A percentile compares a stretch with the other conserved stretches of the same genome.
Conservation (phyloP, 208 protist species). For the Leishmania tarentolae region DNA sequence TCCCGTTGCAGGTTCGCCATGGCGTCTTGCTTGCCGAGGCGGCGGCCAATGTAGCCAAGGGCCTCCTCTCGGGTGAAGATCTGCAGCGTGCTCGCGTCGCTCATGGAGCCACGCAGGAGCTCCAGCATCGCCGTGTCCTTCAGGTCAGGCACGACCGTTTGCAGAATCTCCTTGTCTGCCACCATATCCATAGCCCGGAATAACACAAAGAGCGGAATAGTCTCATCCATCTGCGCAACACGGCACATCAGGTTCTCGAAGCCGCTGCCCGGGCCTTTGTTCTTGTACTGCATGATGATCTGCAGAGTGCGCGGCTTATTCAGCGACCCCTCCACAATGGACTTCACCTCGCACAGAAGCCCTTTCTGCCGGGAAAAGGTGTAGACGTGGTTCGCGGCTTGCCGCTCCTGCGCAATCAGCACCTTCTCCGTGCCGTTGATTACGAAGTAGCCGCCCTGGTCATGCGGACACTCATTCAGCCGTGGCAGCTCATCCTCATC, state of each 20-base stretch:
- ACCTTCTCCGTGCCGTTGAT: conserved; percentile 99
- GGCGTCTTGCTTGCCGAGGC: conserved; percentile 81
- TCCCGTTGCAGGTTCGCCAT: conserved; percentile 87
- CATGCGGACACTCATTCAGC: conserved; percentile 98
- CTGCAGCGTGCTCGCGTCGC: conserved; percentile 86
- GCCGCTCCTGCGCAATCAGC: conserved; percentile 94
- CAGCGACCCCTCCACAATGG: conserved; percentile 87
- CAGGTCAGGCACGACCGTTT: conserved; percentile 88
- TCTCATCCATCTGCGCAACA: conserved; percentile 93
- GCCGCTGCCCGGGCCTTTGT: conserved; percentile 92
- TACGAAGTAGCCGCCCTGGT: conserved; percentile 99
- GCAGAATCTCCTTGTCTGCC: conserved; percentile 96
- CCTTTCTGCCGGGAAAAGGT: conserved; percentile 94
- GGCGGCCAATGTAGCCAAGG: conserved; percentile 95
- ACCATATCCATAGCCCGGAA: conserved; percentile 97
- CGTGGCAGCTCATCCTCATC: conserved; percentile 91
- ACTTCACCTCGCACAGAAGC: conserved; percentile 97
- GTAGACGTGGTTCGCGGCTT: conserved; percentile 99
- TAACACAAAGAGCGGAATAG: conserved; percentile 94
- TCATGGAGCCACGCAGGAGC: conserved; percentile 89
- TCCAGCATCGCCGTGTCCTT: conserved; percentile 88
- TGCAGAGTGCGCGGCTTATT: conserved; percentile 91
- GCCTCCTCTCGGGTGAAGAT: conserved; percentile 96
- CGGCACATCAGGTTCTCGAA: conserved; percentile 84
- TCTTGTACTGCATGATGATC: conserved; percentile 95